Base-by-base conservation (phyloP, 805 yeast species). In the Hanseniaspora thailandica region DNA sequence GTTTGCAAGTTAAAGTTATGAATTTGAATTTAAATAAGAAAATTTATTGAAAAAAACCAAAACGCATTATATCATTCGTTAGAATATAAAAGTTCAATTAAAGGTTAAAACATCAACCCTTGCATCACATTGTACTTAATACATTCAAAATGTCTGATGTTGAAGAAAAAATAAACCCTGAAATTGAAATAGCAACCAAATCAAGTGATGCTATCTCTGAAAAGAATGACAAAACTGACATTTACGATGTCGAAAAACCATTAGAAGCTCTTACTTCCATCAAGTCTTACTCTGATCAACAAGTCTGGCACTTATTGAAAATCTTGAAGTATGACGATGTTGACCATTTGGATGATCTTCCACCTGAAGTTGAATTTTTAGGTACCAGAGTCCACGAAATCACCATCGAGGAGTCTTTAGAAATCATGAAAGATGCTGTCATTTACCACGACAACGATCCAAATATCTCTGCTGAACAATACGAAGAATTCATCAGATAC, bases 391-490 rank as follows among this genome's bases (percentile, higher is more conserved):
- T 73, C 45, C 67, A 63, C 30, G 56, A 58, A 23, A 56, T 73
- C 57, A 49, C 68, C 2, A 59, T 65, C 8, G 70, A 66, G 1
- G 75, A 74, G 36, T 71, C 78, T 0, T 35, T 70, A 1, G 66
- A 64, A 10, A 68, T 76, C 36, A 61, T 79, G 44, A 59, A 63
- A 28, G 64, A 67, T 15, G 71, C 75, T 3, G 56, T 71, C 4
- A 67, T 58, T 0, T 69, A 71, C n/a, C 79, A 76, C 57, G 59
- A 58, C 5, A 73, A 69, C 48, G 83, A 78, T 60, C 71, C 72
- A 34, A 76, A 76, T 59, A 68, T 77, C 55, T 72, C 76, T 13
- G 57, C 52, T 1, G 62, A 59, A 2, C 72, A 71, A 35, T 68
- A 69, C 57, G 64, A 63, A 4, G 67, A 68, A 50, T 64, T 74